Base-by-base conservation (phyloP, 805 yeast genomes). In the Cyberlindnera japonica region DNA sequence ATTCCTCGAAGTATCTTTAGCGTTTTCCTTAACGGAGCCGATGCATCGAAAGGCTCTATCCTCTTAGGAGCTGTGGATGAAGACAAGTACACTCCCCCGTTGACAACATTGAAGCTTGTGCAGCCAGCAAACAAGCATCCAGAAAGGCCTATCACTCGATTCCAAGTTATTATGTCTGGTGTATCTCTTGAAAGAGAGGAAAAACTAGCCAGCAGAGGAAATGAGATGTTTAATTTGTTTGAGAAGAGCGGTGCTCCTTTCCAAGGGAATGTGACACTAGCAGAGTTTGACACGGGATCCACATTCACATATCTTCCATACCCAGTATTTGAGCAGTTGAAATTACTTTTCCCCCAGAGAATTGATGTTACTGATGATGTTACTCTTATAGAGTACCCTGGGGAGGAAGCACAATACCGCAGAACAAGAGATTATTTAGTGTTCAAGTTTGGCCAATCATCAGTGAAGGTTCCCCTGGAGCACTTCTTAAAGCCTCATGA, bases 11-110 rank as follows among this genome's bases (percentile, higher is more conserved):
- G 31, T 13, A n/a, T 51, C 2, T 52, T 54, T 25, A 45, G 55
- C 25, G 33, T 52, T 10, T 55, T 47, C 42, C 20, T 55, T 5
- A 41, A 49, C 26, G 44, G 39, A 5, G 28, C 30, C 5, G 20
- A 26, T 6, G 20, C 29, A 3, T 31, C 33, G 2, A 38, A 34
- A 23, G 59, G 59, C 1, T 39, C 41, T n/a, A 42, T 70, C 2
- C 45, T 69, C 10, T 62, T 69, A 44, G 74, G 75, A 26, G 71
- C 63, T 6, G 54, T 69, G 20, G 74, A 70, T 46, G 51, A 51
- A 16, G 63, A 65, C 5, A 69, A 69, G 49, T 68, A 57, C 43
- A 18, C 48, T 3, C 65, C 64, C 13, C 58, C 57, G 2, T 50
- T 70, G 35, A 48, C 53, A 13, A 51, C 65, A 3, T 40, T 67